phyloP scores from a whole-genome alignment of 1,284 basidiomycete species.

The Neolentinus lepideus region DNA sequence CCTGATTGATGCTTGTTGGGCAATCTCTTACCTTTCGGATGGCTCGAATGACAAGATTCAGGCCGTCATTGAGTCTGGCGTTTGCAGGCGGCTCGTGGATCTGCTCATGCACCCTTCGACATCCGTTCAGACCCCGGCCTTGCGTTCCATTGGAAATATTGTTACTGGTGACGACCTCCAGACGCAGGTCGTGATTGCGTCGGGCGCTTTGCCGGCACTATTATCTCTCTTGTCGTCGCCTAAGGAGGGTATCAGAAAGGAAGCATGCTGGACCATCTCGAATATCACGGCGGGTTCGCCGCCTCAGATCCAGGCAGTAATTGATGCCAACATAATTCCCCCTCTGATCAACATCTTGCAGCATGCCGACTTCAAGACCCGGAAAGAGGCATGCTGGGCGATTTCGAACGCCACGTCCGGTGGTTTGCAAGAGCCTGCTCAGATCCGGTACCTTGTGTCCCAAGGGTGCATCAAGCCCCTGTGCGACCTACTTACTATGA shows the following conservation, averaged over 20 bases:
- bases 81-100: constrained; percentile 96
- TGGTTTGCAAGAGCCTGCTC: constrained; percentile 92
- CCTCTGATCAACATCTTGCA: constrained; percentile 98
- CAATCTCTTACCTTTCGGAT: constrained; percentile 98
- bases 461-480: constrained; percentile 99
- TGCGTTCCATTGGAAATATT: constrained; percentile 98
- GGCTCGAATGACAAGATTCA: constrained; percentile 99
- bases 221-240: constrained; percentile 89
- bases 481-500: constrained; percentile 92
- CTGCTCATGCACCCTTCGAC: constrained; percentile 96
- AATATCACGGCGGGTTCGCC: constrained; percentile 98
- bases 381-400: constrained; percentile 99
- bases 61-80: constrained; percentile 97
- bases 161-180: constrained; percentile 98
- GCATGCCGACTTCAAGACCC: constrained; percentile 98
- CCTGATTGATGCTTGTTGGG: constrained; percentile 99
- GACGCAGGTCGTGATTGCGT: constrained; percentile 97
- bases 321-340: constrained; percentile 89
- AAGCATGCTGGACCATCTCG: constrained; percentile 99
- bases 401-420: constrained; percentile 99
- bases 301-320: constrained; percentile 89
- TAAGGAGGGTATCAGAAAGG: constrained; percentile 94
- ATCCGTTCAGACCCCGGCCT: constrained; percentile 96
- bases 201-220: constrained; percentile 90
- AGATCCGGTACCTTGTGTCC: constrained; percentile 96